phyloP scores from a whole-genome alignment of 129 eudicot species.

The Flaveria robusta region DNA sequence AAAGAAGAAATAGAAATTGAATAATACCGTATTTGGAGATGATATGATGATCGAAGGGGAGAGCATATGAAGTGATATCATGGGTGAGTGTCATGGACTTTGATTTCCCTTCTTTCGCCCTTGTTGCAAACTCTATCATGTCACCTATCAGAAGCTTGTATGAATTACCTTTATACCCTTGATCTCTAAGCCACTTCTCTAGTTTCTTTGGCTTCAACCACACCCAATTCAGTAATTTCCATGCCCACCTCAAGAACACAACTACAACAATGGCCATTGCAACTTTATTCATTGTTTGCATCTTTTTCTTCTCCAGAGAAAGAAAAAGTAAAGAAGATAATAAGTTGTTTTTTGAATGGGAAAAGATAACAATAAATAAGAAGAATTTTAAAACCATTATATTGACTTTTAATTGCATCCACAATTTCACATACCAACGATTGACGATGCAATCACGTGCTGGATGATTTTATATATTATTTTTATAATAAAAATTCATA shows the following conservation, averaged over 20 bases:
- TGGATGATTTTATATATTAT: no score
- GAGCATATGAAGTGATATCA: slow-evolving; percentile 31
- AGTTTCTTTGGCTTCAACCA: slow-evolving; percentile 40
- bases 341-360: no score
- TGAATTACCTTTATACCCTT: slow-evolving; percentile 42
- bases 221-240: slow-evolving; percentile 33
- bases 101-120: slow-evolving; percentile 25
- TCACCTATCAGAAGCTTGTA: slow-evolving; percentile 42
- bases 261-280: slow-evolving; percentile 16
- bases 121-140: slow-evolving; percentile 24
- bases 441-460: no score
- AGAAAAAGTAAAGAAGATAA: no score
- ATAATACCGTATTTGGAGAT: slow-evolving; percentile 43
- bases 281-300: slow-evolving; percentile 23
- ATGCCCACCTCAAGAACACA: slow-evolving; percentile 29
- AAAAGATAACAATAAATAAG: no score
- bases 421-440: no score
- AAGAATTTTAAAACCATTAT: no score
- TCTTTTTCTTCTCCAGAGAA: background rate
- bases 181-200: slow-evolving; percentile 36
- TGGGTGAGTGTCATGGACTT: slow-evolving; percentile 35
- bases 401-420: no score
- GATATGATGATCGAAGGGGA: slow-evolving; percentile 38
- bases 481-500: no score
- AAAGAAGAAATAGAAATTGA: background rate